Evolutionary conservation across 352 stramenopile genomes (phyloP).

Genomic region (Globisporangium okanoganense): DNA sequence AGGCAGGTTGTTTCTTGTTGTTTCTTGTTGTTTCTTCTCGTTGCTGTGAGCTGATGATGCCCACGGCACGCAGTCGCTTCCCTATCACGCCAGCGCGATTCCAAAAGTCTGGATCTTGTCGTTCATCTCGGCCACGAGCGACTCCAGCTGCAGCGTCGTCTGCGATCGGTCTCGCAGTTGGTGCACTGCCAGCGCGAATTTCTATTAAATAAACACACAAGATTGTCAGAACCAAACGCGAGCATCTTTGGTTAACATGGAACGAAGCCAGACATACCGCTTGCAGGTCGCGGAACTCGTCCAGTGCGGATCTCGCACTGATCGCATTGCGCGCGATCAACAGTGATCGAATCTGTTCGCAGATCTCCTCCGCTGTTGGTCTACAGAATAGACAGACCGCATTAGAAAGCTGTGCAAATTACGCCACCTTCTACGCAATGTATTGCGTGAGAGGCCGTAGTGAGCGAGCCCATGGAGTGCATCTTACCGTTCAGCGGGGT

Average conservation of each 20-base stretch:
- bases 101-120: conserved; percentile 70
- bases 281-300: conserved; percentile 67
- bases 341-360: conserved; percentile 45
- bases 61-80: neutral
- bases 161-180: conserved; percentile 62
- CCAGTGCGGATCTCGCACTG: conserved; percentile 42
- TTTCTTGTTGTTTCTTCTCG: neutral
- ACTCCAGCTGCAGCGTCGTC: conserved; percentile 50
- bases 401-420: neutral
- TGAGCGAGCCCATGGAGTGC: neutral
- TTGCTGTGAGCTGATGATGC: too few species aligned
- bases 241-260: neutral
- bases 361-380: conserved; percentile 55
- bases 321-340: conserved; percentile 31
- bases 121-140: conserved; percentile 56
- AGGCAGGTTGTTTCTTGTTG: conserved; percentile 7
- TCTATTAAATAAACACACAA: conserved; percentile 13
- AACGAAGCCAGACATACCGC: conserved; percentile 16
- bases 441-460: neutral
- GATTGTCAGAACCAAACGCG: neutral
- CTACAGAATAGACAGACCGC: conserved; percentile 1
- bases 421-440: neutral
- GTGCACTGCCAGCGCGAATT: conserved; percentile 46
- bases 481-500: conserved; percentile 50
- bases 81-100: conserved; percentile 40